phyloP scores from a whole-genome alignment of 768 basidiomycete species.

The Lepiota brunneoincarnata region DNA sequence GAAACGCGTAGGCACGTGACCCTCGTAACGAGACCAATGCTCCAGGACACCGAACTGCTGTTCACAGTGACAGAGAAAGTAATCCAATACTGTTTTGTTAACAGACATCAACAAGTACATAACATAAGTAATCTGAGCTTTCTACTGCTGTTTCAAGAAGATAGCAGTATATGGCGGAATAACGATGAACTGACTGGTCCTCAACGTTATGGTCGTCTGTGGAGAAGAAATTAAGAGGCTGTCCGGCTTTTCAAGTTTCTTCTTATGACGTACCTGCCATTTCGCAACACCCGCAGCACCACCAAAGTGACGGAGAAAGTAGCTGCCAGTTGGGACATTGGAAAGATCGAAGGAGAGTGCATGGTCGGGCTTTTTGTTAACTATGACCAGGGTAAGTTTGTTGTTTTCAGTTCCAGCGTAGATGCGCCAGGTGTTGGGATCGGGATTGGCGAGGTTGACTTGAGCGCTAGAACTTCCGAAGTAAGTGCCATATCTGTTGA shows the following conservation, averaged over 20 bases:
- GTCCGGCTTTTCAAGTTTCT: background rate
- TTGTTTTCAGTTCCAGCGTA: conserved; percentile 42
- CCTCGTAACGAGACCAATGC: too few relatives aligned
- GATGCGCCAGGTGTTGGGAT: conserved; percentile 40
- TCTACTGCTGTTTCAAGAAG: conserved; percentile 24
- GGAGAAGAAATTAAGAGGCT: background rate
- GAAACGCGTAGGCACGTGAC: too few relatives aligned
- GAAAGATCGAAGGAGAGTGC: conserved; percentile 39
- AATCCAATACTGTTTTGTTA: too few relatives aligned
- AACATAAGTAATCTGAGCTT: background rate
- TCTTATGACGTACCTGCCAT: conserved; percentile 43
- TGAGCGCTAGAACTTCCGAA: conserved; percentile 44
- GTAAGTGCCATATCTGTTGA: conserved; percentile 37
- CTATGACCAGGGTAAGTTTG: conserved; percentile 41
- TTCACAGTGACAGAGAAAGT: too few relatives aligned
- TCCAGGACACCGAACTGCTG: too few relatives aligned
- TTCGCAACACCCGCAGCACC: conserved; percentile 50
- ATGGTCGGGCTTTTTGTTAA: conserved; percentile 47
- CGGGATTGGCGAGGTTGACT: conserved; percentile 39
- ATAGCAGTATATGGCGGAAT: conserved; percentile 30
- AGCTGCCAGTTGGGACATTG: conserved; percentile 44
- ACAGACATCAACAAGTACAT: too few relatives aligned
- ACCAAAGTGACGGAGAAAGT: conserved; percentile 57
- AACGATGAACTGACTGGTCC: conserved; percentile 27
- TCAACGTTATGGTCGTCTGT: conserved; percentile 27